Evolutionary conservation across 495 filamentous ascomycete species (phyloP), one percentile per base, ranked within the genome.

Genomic region (Penicillium argentinense): DNA sequence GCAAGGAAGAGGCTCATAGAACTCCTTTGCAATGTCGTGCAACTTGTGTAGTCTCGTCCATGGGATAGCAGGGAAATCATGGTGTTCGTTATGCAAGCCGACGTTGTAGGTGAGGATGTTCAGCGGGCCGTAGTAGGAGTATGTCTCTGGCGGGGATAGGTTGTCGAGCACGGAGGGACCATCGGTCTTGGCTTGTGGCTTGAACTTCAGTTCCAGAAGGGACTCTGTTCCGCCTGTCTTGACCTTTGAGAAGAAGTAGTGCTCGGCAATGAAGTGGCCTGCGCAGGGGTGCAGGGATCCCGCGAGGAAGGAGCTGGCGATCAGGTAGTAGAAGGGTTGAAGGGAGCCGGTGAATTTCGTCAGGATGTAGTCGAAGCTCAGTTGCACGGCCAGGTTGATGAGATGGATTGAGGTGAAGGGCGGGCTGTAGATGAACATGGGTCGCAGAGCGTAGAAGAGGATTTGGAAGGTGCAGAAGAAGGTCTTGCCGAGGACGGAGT

Each of bases 401-500:
- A 82, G 67, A 70, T 97, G 92, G 45, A 96, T 83, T 60, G 73
- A 78, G 39, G 95, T 97, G 64, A 97, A 79, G 18, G 91, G 89
- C 2, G 97, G 77, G 56, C 83, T 79, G 76, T 95, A 95, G 54
- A 99, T 80, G 72, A 91, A 85, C 86, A 97, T 95, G 41, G 95
- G 95, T 4, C 95, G 89, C n/a, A 99, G 61, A 61, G 95, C 95
- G 77, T 99, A 99, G 82, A 99, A 99, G 62, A 99, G 75, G 66
- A 99, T 97, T 70, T 99, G 95, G 74, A 97, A 97, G 55, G 95
- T 97, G 75, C 88, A 95, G 81, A 99, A 99, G 78, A 99, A 97
- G 50, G 95, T 87, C 66, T 99, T 99, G 57, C 95, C 95, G 13
- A 91, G 80, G 60, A 99, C 79, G n/a, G 89, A 95, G 77, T 97